These are phyloP conservation scores for Arabis hirsuta DNA, from an alignment of 345 rosid species.

Conservation along the genomic window DNA sequence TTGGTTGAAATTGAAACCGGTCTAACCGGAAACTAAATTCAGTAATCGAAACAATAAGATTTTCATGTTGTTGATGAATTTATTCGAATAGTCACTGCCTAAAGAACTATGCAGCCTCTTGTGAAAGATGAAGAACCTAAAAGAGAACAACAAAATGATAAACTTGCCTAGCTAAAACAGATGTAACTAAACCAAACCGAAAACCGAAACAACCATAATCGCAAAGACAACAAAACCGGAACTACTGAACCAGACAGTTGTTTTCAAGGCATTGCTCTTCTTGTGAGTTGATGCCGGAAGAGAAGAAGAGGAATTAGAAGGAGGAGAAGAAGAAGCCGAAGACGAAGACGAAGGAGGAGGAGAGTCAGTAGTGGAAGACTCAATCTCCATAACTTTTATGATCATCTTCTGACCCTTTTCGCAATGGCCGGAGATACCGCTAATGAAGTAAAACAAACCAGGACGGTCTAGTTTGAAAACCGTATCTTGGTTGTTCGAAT, in stretches of 20 bases:
- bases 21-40: constrained; percentile 4
- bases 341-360: constrained; percentile 26
- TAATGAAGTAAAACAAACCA: constrained; percentile 66
- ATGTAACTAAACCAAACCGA: constrained; percentile 29
- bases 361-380: constrained; percentile 39
- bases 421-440: constrained; percentile 66
- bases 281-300: constrained; percentile 29
- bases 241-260: constrained; percentile 15
- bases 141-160: constrained; percentile 9
- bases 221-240: constrained; percentile 27
- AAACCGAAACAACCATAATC: constrained; percentile 27
- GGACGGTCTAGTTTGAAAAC: constrained; percentile 51
- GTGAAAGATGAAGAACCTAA: background rate
- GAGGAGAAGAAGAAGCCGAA: constrained; percentile 27
- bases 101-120: constrained; percentile 17
- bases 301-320: constrained; percentile 25
- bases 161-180: background rate
- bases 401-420: constrained; percentile 71
- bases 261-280: constrained; percentile 38
- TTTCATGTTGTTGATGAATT: background rate
- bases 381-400: constrained; percentile 63
- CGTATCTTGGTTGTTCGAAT: constrained; percentile 61
- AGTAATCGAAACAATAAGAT: background rate
- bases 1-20: constrained; percentile 2
- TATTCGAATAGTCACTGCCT: constrained; percentile 11